Percentiles rank a stretch among this genome's conserved stretches.
Conservation (phyloP, 2,329 filamentous ascomycete genomes). For the Diplodia corticola region DNA sequence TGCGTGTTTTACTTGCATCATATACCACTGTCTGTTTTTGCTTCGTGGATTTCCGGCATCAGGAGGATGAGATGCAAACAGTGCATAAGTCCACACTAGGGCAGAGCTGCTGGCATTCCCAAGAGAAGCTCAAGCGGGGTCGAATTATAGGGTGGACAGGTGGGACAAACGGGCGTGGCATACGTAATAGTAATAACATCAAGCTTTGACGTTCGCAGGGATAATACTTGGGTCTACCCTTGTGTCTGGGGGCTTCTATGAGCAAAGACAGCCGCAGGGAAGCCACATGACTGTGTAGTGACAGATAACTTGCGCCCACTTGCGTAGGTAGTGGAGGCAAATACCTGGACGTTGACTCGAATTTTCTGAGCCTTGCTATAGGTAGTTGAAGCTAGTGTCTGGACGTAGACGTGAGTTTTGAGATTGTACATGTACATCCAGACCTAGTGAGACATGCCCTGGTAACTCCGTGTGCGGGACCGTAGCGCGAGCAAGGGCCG, state of each 20-base stretch:
- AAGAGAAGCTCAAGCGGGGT: not conserved
- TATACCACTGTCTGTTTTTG: conserved; percentile 11
- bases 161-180: not conserved
- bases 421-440: too few species aligned
- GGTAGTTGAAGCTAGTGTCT: too few species aligned
- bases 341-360: too few species aligned
- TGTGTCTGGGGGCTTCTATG: not conserved
- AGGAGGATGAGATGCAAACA: not conserved
- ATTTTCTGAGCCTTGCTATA: too few species aligned
- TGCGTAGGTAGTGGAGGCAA: too few species aligned
- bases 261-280: not conserved
- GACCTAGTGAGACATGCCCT: too few species aligned
- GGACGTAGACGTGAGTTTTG: too few species aligned
- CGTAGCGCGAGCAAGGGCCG: not conserved
- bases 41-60: not conserved
- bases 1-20: conserved; percentile 5
- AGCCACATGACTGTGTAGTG: not conserved
- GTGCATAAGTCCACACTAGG: not conserved
- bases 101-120: not conserved
- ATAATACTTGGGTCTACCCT: too few species aligned
- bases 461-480: not conserved
- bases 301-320: too few species aligned
- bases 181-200: conserved; percentile 15
- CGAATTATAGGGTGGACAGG: not conserved
- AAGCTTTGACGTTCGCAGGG: not conserved